These are phyloP conservation scores for Rhodotorula taiwanensis DNA, from an alignment of 768 basidiomycete genomes.

Conservation along the genomic window DNA sequence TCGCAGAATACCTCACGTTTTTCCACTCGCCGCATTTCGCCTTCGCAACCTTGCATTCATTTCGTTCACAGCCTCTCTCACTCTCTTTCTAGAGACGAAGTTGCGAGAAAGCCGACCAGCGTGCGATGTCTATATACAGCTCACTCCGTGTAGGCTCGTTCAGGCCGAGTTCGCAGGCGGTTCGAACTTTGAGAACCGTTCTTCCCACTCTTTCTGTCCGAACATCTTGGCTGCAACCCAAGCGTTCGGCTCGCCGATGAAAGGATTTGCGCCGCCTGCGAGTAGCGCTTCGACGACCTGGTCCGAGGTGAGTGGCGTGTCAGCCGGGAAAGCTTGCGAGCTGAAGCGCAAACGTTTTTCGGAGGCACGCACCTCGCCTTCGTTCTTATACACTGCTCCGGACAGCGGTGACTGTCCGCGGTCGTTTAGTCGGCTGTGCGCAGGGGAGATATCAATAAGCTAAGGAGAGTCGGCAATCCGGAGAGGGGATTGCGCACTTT, in stretches of 20 bases:
- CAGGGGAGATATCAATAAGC: too few relatives aligned
- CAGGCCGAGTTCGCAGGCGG: too few relatives aligned
- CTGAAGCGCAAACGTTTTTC: too few relatives aligned
- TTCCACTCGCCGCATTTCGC: neutral
- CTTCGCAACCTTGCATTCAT: neutral
- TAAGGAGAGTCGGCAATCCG: neutral
- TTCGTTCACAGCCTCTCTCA: neutral
- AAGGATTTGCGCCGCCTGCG: constrained; percentile 58
- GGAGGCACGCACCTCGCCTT: constrained; percentile 49
- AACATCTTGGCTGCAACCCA: constrained; percentile 67
- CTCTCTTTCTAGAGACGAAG: neutral
- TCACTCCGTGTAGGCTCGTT: too few relatives aligned
- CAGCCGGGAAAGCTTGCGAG: too few relatives aligned
- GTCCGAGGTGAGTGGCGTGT: too few relatives aligned
- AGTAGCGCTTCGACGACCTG: constrained; percentile 56
- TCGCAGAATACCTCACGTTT: neutral
- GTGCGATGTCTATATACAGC: too few relatives aligned
- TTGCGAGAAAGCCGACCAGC: neutral
- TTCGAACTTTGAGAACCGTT: constrained; percentile 3
- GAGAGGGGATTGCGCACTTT: constrained; percentile 3
- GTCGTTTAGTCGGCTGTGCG: constrained; percentile 64
- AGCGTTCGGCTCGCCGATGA: constrained; percentile 60
- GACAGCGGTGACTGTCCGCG: constrained; percentile 65
- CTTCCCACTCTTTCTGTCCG: constrained; percentile 46
- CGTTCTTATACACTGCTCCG: constrained; percentile 68